Conservation (phyloP, 306 rosid species). For the Sindora glabra region DNA sequence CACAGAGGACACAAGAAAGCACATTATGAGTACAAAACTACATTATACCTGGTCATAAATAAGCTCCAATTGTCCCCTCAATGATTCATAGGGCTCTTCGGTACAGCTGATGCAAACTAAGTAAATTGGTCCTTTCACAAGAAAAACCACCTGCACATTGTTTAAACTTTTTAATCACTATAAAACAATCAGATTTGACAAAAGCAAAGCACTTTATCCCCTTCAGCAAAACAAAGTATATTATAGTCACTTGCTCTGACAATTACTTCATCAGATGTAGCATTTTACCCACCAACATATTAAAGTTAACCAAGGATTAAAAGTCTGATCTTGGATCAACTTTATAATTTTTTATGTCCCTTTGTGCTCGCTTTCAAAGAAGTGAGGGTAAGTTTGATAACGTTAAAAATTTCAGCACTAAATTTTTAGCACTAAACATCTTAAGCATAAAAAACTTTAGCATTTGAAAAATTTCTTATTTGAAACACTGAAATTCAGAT, state of each 20-base stretch:
- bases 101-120: conserved; percentile 95
- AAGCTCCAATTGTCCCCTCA: conserved; percentile 79
- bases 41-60: conserved; percentile 81
- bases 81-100: conserved; percentile 83
- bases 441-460: too few relatives aligned
- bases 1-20: neutral
- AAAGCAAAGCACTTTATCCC: neutral
- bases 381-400: too few relatives aligned
- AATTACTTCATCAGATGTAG: conserved; percentile 1
- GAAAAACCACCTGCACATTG: conserved; percentile 71
- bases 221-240: neutral
- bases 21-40: too few relatives aligned
- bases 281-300: neutral
- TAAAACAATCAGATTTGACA: neutral
- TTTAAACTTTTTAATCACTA: conserved; percentile 1
- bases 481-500: too few relatives aligned
- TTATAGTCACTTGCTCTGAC: neutral
- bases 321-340: neutral
- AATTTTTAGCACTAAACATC: too few relatives aligned
- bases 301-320: neutral
- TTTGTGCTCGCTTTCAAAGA: neutral
- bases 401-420: too few relatives aligned
- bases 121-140: conserved; percentile 94
- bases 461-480: too few relatives aligned
- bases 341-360: neutral